Evolutionary conservation across 2,329 filamentous ascomycete genomes (phyloP).

Genomic region (Cercospora berteroae): DNA sequence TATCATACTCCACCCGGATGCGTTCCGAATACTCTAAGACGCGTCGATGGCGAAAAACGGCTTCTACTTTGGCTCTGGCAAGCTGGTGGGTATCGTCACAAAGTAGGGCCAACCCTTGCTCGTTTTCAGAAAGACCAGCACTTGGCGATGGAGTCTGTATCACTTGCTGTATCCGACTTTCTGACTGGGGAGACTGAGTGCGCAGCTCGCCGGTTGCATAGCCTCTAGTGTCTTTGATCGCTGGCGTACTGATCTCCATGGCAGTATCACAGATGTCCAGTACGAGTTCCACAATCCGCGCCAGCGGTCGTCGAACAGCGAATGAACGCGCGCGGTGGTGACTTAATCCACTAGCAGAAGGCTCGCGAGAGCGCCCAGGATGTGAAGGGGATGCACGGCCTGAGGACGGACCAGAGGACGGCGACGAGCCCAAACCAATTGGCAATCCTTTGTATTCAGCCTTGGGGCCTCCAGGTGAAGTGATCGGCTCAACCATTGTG

Average conservation of each 20-base stretch:
- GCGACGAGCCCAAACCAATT: conserved; percentile 69
- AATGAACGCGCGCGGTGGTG: conserved; percentile 83
- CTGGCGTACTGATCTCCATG: conserved; percentile 88
- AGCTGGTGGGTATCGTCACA: conserved; percentile 85
- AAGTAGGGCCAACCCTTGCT: conserved; percentile 82
- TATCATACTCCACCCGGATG: conserved; percentile 88
- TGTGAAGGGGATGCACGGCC: conserved; percentile 67
- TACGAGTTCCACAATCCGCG: conserved; percentile 89
- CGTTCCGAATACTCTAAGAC: conserved; percentile 96
- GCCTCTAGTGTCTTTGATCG: conserved; percentile 78
- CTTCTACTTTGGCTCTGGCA: conserved; percentile 85
- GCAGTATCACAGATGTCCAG: conserved; percentile 95
- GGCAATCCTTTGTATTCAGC: conserved; percentile 85
- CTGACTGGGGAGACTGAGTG: conserved; percentile 92
- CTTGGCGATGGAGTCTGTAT: conserved; percentile 95
- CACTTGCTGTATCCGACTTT: conserved; percentile 90
- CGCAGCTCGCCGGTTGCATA: conserved; percentile 72
- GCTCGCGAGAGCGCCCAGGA: conserved; percentile 64
- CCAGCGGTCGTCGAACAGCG: conserved; percentile 82
- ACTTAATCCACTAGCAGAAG: conserved; percentile 65
- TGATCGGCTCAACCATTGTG: conserved; percentile 49
- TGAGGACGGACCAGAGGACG: conserved; percentile 68
- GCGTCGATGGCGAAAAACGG: conserved; percentile 83
- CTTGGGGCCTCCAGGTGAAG: conserved; percentile 33
- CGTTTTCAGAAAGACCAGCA: conserved; percentile 85